Base-by-base conservation (phyloP, 352 stramenopile species). In the Peronospora farinosa region DNA sequence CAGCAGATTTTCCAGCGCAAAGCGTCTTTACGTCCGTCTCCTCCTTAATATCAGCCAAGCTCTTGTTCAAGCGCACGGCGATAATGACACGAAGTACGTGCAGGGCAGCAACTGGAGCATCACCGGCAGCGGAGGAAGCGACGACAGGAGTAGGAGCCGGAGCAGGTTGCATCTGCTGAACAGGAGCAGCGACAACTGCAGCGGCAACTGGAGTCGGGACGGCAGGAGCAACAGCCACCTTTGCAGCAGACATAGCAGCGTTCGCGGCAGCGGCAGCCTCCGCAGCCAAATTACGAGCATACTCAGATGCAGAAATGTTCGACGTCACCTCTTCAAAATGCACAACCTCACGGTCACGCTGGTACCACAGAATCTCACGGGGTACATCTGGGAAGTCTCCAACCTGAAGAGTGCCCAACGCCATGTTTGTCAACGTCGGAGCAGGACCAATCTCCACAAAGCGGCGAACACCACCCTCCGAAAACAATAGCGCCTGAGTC, bases 381-480 rank as follows among this genome's bases (percentile, higher is more conserved):
- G 64, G 30, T 11, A 72, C 57, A 15, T 65, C 56, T 0, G 73
- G 66, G 52, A 84, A 84, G 37, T 88, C 70, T 21, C 78, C 83
- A 27, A 76, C 57, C 56, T 89, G 65, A 12, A 94, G 60, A 30
- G 83, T 92, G 9, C 78, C 72, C 51, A 77, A 58, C 16, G 82
- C 84, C 84, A 95, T 92, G 67, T 85, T 90, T 16, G 80, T 90
- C 36, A 94, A 54, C 23, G 83, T 94, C 11, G 83, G 64, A 42
- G 78, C 73, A 48, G 83, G 80, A 15, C 84, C 82, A 52, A 95
- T 89, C 63, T 95, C 84, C 15, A 95, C 60, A 31, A 92, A 84
- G 16, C 82, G 71, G n/a, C 63, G 58, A 33, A 90, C 75, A 25
- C 69, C 72, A 16, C 67, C 60, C 8, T 70, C 37, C 23, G 72